Evolutionary conservation across 495 filamentous ascomycete genomes (phyloP), one percentile per base, ranked within the genome.

Genomic region (Penicillium herquei): DNA sequence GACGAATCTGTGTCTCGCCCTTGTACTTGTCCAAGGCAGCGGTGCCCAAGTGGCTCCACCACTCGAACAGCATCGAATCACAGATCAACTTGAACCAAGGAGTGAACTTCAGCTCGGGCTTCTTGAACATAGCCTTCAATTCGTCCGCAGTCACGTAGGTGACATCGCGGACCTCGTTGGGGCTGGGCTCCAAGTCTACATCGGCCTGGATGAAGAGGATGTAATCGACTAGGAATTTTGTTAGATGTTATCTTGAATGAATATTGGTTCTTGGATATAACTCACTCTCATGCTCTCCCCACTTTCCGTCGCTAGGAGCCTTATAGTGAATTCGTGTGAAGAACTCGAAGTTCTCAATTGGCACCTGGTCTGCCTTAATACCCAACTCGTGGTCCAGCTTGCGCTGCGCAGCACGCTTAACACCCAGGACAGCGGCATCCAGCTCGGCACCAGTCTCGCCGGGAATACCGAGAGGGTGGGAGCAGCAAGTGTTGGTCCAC

Each of bases 401-500:
- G 47, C 94, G 83, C 73, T 91, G 87, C 21, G 94, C 94, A 17
- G 94, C 94, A 34, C 89, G 83, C 75, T 91, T 91, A 56, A 95
- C 95, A 5, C 94, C 94, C 57, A 81, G 70, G 17, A 96, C 79
- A 0, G 92, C 87, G 55, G 87, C 87, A 18, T 85, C 85, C 17
- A 98, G 80, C 67, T 90, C 87, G 11, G 86, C 82, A 51, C 94
- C 94, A 3, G 91, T 96, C 81, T 99, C 94, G 17, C 85, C 88
- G 16, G 94, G 87, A 52, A 97, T 87, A 31, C 90, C 90, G 50
- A 99, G 79, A 8, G 94, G 94, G 72, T 99, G 94, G 32, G 94
- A 99, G 78, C 94, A 99, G 82, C 94, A 99, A 39, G 94, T 99
- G 74, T 99, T 99, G 54, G 94, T 99, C 94, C 94, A 99, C 90